Evolutionary conservation across 441 rosid genomes (phyloP).

Genomic region (Lepidium campestre): DNA sequence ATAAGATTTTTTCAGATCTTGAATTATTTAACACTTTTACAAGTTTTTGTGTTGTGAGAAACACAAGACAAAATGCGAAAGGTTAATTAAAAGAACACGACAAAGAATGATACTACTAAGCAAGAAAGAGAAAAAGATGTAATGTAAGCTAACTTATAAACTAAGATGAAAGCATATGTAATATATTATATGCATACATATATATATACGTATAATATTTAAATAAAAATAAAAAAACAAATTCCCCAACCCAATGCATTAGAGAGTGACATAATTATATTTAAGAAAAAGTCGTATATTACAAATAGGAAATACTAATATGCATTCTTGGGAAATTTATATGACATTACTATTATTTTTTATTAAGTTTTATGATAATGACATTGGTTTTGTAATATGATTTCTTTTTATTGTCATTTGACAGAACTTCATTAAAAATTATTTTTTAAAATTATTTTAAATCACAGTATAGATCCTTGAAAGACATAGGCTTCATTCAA

Average conservation of each 20-base stretch:
- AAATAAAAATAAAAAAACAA: background rate
- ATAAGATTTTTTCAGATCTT: constrained; percentile 26
- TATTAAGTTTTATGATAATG: background rate
- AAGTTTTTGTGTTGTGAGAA: constrained; percentile 28
- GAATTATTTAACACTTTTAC: constrained; percentile 13
- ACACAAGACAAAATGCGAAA: constrained; percentile 21
- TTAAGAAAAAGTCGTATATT: constrained; percentile 2
- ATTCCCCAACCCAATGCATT: constrained; percentile 7
- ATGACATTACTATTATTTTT: background rate
- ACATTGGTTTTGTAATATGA: background rate
- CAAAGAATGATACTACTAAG: constrained; percentile 25
- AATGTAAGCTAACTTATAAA: constrained; percentile 28
- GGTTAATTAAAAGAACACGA: constrained; percentile 31
- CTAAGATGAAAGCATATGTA: constrained; percentile 14
- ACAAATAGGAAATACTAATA: background rate
- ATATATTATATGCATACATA: background rate
- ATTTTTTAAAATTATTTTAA: background rate
- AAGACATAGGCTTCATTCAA: background rate
- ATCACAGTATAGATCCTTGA: background rate
- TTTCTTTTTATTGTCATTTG: background rate
- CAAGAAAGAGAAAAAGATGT: constrained; percentile 32
- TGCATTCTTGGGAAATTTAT: background rate
- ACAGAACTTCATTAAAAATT: background rate
- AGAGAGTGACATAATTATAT: background rate
- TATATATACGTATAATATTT: background rate